Percentiles rank a stretch among this genome's conserved stretches.
phyloP scores from a whole-genome alignment of 352 stramenopile species.

The Globisporangium irregulare region DNA sequence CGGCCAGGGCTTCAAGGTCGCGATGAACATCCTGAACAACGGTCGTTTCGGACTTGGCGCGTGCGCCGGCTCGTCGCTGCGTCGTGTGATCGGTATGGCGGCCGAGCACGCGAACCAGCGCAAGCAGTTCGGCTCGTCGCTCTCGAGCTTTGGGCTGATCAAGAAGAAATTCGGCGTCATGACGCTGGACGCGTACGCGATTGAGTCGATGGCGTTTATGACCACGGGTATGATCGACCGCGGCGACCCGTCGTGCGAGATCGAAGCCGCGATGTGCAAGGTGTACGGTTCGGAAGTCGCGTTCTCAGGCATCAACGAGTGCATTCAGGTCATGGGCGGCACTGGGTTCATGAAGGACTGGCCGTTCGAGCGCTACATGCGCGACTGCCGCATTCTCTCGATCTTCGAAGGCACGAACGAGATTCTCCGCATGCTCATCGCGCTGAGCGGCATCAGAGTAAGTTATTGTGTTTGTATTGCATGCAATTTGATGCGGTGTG shows the following conservation, averaged over 20 bases:
- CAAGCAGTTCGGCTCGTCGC: conserved; percentile 76
- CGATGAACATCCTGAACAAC: conserved; percentile 94
- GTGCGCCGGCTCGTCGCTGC: conserved; percentile 65
- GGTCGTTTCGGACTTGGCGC: conserved; percentile 87
- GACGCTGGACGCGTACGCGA: conserved; percentile 77
- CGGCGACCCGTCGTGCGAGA: conserved; percentile 81
- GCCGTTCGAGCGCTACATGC: conserved; percentile 89
- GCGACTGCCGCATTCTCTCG: conserved; percentile 88
- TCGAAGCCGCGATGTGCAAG: conserved; percentile 88
- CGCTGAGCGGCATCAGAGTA: conserved; percentile 79
- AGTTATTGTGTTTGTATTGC: conserved; percentile 16
- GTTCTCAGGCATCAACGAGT: conserved; percentile 85
- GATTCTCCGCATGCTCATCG: conserved; percentile 91
- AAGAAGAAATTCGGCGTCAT: conserved; percentile 89
- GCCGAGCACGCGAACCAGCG: conserved; percentile 75
- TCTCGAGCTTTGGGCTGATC: conserved; percentile 81
- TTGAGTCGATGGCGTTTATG: conserved; percentile 90
- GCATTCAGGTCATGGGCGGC: conserved; percentile 87
- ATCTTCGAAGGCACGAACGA: conserved; percentile 93
- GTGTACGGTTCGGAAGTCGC: conserved; percentile 85
- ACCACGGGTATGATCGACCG: conserved; percentile 88
- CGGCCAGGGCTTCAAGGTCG: conserved; percentile 91
- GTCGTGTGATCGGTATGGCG: conserved; percentile 59
- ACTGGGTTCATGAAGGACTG: conserved; percentile 92
- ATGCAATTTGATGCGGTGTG: not conserved